Evolutionary conservation across 495 filamentous ascomycete species (phyloP).

Genomic region (Hypomontagnella monticulosa): DNA sequence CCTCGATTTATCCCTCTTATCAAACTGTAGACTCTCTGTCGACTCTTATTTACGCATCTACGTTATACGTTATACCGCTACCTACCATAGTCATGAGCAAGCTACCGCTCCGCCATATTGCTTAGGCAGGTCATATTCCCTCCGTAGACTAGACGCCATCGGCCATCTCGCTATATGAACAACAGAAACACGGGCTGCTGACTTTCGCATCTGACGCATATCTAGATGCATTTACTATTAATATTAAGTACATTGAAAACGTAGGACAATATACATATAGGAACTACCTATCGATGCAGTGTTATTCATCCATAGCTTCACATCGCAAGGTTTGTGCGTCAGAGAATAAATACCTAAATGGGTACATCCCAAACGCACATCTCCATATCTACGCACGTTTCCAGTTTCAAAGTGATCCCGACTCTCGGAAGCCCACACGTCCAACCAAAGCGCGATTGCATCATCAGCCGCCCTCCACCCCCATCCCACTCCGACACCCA

Average conservation of each 20-base stretch:
- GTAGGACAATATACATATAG: too few species aligned
- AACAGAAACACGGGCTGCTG: not conserved
- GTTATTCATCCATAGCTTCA: slow-evolving; percentile 8
- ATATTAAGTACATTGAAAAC: too few species aligned
- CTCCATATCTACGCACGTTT: too few species aligned
- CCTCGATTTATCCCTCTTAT: too few species aligned
- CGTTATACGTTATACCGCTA: slow-evolving; percentile 15
- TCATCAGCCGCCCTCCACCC: slow-evolving; percentile 33
- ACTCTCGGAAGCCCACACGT: slow-evolving; percentile 23
- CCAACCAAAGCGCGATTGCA: slow-evolving; percentile 31
- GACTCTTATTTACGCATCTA: slow-evolving; percentile 17
- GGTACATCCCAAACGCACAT: not conserved
- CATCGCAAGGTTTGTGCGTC: slow-evolving; percentile 2
- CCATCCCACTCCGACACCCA: slow-evolving; percentile 9
- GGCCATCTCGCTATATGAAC: slow-evolving; percentile 8
- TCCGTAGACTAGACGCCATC: slow-evolving; percentile 11
- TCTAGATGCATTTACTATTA: not conserved
- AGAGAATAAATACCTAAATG: not conserved
- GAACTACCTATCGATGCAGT: too few species aligned
- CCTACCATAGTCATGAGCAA: slow-evolving; percentile 19
- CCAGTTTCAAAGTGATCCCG: slow-evolving; percentile 16
- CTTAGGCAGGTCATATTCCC: slow-evolving; percentile 18
- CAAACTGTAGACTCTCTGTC: slow-evolving; percentile 19
- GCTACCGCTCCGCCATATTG: slow-evolving; percentile 29
- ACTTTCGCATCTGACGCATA: slow-evolving; percentile 5